These are phyloP conservation scores for Vicia villosa DNA, from an alignment of 306 rosid genomes.

Conservation along the genomic window DNA sequence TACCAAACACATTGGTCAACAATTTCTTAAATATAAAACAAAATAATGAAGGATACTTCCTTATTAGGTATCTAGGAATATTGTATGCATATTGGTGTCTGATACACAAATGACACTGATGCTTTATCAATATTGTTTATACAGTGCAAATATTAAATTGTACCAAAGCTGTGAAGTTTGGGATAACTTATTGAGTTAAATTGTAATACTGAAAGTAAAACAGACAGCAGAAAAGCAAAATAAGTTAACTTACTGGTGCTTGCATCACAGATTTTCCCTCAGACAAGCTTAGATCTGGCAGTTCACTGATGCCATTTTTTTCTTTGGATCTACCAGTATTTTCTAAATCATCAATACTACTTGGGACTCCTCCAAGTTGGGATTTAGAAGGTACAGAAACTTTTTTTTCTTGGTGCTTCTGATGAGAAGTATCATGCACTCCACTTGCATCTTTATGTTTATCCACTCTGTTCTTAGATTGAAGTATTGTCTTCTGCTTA, in stretches of 20 bases:
- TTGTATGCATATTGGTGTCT: background rate
- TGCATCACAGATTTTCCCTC: slow-evolving; percentile 57
- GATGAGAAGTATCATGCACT: slow-evolving; percentile 50
- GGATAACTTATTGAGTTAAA: slow-evolving; percentile 6
- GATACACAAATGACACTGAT: background rate
- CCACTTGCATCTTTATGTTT: slow-evolving; percentile 67
- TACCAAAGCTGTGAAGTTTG: background rate
- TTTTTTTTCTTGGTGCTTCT: slow-evolving; percentile 63
- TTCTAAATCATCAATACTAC: slow-evolving; percentile 52
- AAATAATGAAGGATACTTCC: slow-evolving; percentile 3
- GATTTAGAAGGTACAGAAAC: slow-evolving; percentile 54
- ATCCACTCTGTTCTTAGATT: slow-evolving; percentile 56
- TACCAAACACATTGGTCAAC: background rate
- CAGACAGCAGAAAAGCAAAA: slow-evolving; percentile 17
- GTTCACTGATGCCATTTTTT: slow-evolving; percentile 59
- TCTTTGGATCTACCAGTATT: slow-evolving; percentile 51
- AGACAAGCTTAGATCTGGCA: slow-evolving; percentile 63
- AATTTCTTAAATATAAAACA: background rate
- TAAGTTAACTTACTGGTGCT: slow-evolving; percentile 57
- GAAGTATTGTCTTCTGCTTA: slow-evolving; percentile 52
- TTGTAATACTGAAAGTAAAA: slow-evolving; percentile 8
- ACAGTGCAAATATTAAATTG: slow-evolving; percentile 11
- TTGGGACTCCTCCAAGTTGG: slow-evolving; percentile 58
- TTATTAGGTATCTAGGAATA: background rate
- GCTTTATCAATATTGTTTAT: background rate